A percentile compares a stretch with the other conserved stretches of the same genome.
These are phyloP conservation scores for Microsporum canis DNA, from an alignment of 2,329 filamentous ascomycete genomes.

Conservation along the genomic window DNA sequence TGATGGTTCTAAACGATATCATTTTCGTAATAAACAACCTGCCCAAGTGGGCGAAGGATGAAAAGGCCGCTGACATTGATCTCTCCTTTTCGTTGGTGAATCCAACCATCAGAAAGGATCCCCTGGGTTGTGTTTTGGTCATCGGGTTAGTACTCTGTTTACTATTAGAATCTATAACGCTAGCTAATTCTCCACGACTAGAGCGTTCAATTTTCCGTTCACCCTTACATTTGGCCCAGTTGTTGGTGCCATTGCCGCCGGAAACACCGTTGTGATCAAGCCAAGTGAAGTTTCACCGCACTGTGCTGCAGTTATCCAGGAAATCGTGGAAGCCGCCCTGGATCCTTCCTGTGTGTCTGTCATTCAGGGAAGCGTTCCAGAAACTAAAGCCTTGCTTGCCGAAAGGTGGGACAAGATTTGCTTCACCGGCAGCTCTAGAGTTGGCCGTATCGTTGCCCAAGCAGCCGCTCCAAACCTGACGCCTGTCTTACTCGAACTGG, in stretches of 20 bases:
- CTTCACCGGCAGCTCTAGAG: constrained; percentile 71
- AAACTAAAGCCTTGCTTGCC: constrained; percentile 70
- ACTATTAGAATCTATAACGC: neutral
- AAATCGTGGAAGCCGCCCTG: constrained; percentile 62
- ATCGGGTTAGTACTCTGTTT: constrained; percentile 51
- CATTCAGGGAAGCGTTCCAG: constrained; percentile 68
- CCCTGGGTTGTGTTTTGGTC: constrained; percentile 68
- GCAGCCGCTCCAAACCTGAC: constrained; percentile 85
- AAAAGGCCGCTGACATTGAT: constrained; percentile 58
- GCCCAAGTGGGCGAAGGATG: constrained; percentile 71
- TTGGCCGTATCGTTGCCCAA: constrained; percentile 78
- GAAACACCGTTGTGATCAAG: constrained; percentile 83
- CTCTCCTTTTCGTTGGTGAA: constrained; percentile 57
- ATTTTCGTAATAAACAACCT: constrained; percentile 67
- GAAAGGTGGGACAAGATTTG: constrained; percentile 97
- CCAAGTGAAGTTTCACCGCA: constrained; percentile 73
- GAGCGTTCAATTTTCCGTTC: constrained; percentile 86
- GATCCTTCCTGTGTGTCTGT: constrained; percentile 66
- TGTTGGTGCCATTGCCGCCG: constrained; percentile 81
- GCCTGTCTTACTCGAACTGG: constrained; percentile 78
- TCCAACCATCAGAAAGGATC: constrained; percentile 74
- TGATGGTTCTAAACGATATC: constrained; percentile 71
- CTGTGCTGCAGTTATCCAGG: constrained; percentile 66
- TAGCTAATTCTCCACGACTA: constrained; percentile 19
- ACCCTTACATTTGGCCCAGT: constrained; percentile 67